Percentiles rank a stretch among this genome's conserved stretches.
phyloP scores from a whole-genome alignment of 768 basidiomycete genomes.

The Kwoniella bestiolae region DNA sequence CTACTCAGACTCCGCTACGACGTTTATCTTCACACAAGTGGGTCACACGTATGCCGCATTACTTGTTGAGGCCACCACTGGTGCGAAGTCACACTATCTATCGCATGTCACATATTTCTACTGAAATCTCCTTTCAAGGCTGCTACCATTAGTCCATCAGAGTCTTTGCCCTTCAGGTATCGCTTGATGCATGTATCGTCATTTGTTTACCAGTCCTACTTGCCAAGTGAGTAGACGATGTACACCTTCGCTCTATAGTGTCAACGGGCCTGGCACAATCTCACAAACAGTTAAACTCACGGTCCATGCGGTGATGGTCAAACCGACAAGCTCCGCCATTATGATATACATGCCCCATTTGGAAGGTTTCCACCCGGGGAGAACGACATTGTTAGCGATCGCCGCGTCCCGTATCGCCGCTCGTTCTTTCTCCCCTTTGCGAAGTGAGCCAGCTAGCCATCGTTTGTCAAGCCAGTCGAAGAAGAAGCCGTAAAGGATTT shows the following conservation, averaged over 20 bases:
- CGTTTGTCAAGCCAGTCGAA: constrained; percentile 25
- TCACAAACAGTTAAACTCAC: constrained; percentile 5
- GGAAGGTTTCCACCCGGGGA: constrained; percentile 15
- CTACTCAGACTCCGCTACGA: no score
- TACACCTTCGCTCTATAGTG: constrained; percentile 18
- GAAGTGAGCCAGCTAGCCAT: constrained; percentile 21
- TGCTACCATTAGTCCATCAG: no score
- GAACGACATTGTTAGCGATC: neutral
- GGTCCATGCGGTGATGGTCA: constrained; percentile 25
- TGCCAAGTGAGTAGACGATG: constrained; percentile 23
- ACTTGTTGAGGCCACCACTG: no score
- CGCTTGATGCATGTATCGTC: neutral
- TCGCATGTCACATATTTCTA: no score
- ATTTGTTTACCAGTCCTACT: neutral
- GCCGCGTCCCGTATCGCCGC: neutral
- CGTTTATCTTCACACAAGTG: no score
- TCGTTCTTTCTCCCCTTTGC: constrained; percentile 15
- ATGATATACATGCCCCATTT: constrained; percentile 11
- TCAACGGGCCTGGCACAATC: neutral
- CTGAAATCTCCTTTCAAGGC: no score
- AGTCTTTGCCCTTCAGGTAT: no score
- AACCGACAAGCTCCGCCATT: neutral
- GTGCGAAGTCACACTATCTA: no score
- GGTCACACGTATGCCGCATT: no score
- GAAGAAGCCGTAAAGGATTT: constrained; percentile 14